A percentile compares a stretch with the other conserved stretches of the same genome.
Conservation (phyloP, 495 filamentous ascomycete genomes). For the Xylaria longipes region DNA sequence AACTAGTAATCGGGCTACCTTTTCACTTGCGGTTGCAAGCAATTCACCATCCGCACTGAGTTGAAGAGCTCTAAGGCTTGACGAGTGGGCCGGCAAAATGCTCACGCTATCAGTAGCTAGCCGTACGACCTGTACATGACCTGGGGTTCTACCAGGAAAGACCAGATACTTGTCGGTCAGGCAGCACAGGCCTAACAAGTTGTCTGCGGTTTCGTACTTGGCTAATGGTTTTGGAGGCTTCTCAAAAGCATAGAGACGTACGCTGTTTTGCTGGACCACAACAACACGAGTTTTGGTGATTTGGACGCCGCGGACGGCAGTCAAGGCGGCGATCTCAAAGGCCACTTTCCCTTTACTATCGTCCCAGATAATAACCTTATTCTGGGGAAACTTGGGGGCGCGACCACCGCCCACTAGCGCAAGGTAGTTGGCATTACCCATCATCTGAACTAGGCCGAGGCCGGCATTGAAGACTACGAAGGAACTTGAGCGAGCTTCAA, state of each 20-base stretch:
- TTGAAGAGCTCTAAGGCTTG: conserved; percentile 77
- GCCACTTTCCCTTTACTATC: conserved; percentile 77
- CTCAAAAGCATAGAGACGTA: conserved; percentile 82
- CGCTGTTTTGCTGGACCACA: conserved; percentile 79
- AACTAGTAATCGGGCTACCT: conserved; percentile 52
- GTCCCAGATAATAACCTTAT: conserved; percentile 96
- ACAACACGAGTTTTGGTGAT: conserved; percentile 80
- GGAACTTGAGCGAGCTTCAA: neutral
- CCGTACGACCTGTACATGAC: conserved; percentile 93
- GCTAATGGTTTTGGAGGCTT: conserved; percentile 74
- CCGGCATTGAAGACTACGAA: conserved; percentile 81
- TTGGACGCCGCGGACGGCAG: conserved; percentile 78
- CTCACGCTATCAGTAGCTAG: conserved; percentile 82
- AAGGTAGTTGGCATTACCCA: conserved; percentile 85
- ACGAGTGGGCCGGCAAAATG: conserved; percentile 91
- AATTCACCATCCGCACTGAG: conserved; percentile 81
- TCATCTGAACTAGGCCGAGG: conserved; percentile 84
- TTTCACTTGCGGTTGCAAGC: conserved; percentile 90
- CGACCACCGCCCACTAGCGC: conserved; percentile 90
- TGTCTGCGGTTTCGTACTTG: conserved; percentile 86
- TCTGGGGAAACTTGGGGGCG: conserved; percentile 83
- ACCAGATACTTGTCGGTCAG: conserved; percentile 73
- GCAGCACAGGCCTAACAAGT: conserved; percentile 80
- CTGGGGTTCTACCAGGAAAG: conserved; percentile 83
- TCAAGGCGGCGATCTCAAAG: conserved; percentile 58